Evolutionary conservation across 2,329 filamentous ascomycete genomes (phyloP), one percentile per base, ranked within the genome.

Genomic region (Aspergillus bombycis): DNA sequence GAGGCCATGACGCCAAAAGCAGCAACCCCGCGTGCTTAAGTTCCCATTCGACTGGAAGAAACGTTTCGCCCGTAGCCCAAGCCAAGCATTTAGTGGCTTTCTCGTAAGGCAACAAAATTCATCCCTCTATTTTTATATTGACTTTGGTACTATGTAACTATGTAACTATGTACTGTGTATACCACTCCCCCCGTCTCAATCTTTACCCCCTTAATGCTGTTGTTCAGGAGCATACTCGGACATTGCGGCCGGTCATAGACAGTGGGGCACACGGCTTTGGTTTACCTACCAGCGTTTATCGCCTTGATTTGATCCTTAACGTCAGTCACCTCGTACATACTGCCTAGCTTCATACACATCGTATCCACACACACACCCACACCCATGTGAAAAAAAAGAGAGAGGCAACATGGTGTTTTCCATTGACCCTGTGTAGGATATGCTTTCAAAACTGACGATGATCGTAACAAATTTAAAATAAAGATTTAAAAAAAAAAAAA

Each of bases 91-190:
- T 55, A 41, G 52, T 55, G 52, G 52, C 52, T 55, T 38, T 55
- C 14, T 52, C 57, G 21, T 57, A 63, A 63, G 61, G 58, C 58
- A 63, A 50, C 62, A 57, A 59, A 30, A 63, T 63, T 63, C 45
- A 55, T 36, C n/a, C 10, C 52, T 38, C 52, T 55, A 55, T 38
- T 55, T 55, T 55, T 55, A 55, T 38, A 52, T 52, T 19, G 28
- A 52, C 28, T 48, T 48, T 58, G 19, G 16, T 36, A 45, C 43
- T 19, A 52, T 34, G 30, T 28, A 28, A 34, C 32, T 34, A 34
- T 9, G 32, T 34, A 34, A 3, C n/a, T n/a, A n/a, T n/a, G n/a
- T n/a, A n/a, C n/a, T n/a, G n/a, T n/a, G n/a, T 41, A 41, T n/a
- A 41, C 38, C 8, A 41, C 38, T 9, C 16, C 16, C 28, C 26